Base-by-base conservation (phyloP, 352 stramenopile genomes). In the Aphanomyces stellatus region DNA sequence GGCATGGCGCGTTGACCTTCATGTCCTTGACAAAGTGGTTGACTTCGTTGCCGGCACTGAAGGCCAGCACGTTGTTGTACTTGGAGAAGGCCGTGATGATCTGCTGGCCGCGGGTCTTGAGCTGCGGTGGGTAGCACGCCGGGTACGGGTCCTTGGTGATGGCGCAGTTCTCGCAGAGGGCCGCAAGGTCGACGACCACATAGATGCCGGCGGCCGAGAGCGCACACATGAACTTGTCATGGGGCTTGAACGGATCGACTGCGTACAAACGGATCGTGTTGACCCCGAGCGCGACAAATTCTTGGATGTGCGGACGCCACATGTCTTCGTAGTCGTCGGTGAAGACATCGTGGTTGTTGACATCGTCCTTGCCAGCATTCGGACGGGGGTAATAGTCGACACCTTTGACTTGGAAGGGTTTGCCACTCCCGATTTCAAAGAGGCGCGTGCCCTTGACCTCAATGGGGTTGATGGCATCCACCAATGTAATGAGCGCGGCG, bases 381-480 rank as follows among this genome's bases (percentile, higher is more conserved):
- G 88, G 86, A 4, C 86, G 79, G n/a, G 85, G 86, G 69, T 93
- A 93, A 73, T 95, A 95, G 63, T 91, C 86, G 69, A 93, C 77
- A 27, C 88, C 88, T 51, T 80, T 76, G 37, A 90, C 74, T 11
- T 76, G 74, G 70, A 95, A 88, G 65, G 89, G 85, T 51, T 89
- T 69, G 49, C 74, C 76, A 7, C 80, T 88, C 51, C 78, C 64
- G n/a, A 71, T 79, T 72, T 95, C 80, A 64, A 90, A 95, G 67
- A 93, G 91, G 28, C 78, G 78, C 63, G 87, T 85, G 64, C 82
- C 82, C 62, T 93, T 89, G 71, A 90, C 76, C 49, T 85, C 70
- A 19, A 82, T 46, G 2, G 76, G 73, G 25, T 13, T 7, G 17
- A 55, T 42, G 6, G 57, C 17, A 17, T n/a, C n/a, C n/a, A n/a